Percentiles rank a stretch among this genome's conserved stretches.
Conservation (phyloP, 73 alveolate genomes). For the Paramecium octaurelia region DNA sequence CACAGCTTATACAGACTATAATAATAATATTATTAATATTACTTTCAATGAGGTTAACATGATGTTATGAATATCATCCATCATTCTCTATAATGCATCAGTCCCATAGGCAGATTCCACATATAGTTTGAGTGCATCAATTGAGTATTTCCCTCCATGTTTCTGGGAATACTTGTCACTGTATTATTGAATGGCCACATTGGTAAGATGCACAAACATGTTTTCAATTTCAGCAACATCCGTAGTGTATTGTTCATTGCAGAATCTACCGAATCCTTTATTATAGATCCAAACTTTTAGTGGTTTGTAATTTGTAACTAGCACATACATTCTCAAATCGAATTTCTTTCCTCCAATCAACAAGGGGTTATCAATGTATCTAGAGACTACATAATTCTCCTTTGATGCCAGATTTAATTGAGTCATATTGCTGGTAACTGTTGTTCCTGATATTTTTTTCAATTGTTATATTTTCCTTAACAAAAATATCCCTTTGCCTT, state of each 20-base stretch:
- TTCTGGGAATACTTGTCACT: slow-evolving; percentile 84
- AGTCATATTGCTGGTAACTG: slow-evolving; percentile 63
- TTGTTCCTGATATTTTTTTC: slow-evolving; percentile 65
- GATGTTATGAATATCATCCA: slow-evolving; percentile 89
- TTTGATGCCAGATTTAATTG: slow-evolving; percentile 72
- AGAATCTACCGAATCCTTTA: slow-evolving; percentile 84
- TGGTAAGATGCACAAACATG: slow-evolving; percentile 90
- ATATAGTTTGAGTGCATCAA: slow-evolving; percentile 72
- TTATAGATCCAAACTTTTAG: slow-evolving; percentile 79
- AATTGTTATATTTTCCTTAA: slow-evolving; percentile 86
- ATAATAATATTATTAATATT: slow-evolving; percentile 41
- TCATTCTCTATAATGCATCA: slow-evolving; percentile 82
- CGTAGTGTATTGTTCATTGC: slow-evolving; percentile 68
- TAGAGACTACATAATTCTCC: slow-evolving; percentile 79
- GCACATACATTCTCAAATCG: slow-evolving; percentile 93
- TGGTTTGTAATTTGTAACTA: slow-evolving; percentile 82
- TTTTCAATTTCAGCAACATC: slow-evolving; percentile 92
- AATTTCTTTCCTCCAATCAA: slow-evolving; percentile 96
- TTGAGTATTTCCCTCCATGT: slow-evolving; percentile 91
- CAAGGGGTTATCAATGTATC: slow-evolving; percentile 90
- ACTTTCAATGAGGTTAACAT: slow-evolving; percentile 77
- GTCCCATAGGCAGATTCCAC: slow-evolving; percentile 86
- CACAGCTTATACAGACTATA: slow-evolving; percentile 72
- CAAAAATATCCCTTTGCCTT: slow-evolving; percentile 98
- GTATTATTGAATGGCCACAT: slow-evolving; percentile 91